Conservation (phyloP, 2,329 filamentous ascomycete genomes). For the Penicillium sp. region DNA sequence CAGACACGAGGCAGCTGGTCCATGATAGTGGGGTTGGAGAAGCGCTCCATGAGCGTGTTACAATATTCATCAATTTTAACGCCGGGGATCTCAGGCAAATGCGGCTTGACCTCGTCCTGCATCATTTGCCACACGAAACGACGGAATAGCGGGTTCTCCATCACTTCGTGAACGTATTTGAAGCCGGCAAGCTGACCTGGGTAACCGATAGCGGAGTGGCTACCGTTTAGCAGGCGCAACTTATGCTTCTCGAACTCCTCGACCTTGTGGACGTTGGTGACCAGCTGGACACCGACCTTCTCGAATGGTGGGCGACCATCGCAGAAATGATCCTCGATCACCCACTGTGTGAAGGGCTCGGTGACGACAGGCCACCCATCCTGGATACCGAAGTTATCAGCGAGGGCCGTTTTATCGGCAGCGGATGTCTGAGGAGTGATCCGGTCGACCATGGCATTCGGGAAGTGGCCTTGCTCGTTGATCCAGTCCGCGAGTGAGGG, state of each 20-base stretch:
- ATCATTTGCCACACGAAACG: conserved; percentile 56
- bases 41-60: conserved; percentile 54
- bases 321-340: conserved; percentile 54
- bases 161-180: conserved; percentile 56
- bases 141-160: conserved; percentile 50
- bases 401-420: conserved; percentile 48
- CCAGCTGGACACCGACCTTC: conserved; percentile 55
- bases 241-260: conserved; percentile 59
- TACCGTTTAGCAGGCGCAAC: conserved; percentile 56
- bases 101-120: conserved; percentile 56
- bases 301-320: conserved; percentile 55
- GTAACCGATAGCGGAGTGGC: conserved; percentile 55
- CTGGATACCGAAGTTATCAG: conserved; percentile 48
- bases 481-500: conserved; percentile 54
- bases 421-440: conserved; percentile 54
- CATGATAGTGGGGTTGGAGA: conserved; percentile 58
- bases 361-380: conserved; percentile 57
- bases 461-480: conserved; percentile 49
- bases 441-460: conserved; percentile 58
- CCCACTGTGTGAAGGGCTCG: conserved; percentile 59
- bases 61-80: conserved; percentile 56
- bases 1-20: conserved; percentile 55
- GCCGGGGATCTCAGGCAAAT: conserved; percentile 51
- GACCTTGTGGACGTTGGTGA: conserved; percentile 52
- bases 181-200: conserved; percentile 54